Evolutionary conservation across 2,329 filamentous ascomycete genomes (phyloP).

Genomic region (Herpotrichia juniperi): DNA sequence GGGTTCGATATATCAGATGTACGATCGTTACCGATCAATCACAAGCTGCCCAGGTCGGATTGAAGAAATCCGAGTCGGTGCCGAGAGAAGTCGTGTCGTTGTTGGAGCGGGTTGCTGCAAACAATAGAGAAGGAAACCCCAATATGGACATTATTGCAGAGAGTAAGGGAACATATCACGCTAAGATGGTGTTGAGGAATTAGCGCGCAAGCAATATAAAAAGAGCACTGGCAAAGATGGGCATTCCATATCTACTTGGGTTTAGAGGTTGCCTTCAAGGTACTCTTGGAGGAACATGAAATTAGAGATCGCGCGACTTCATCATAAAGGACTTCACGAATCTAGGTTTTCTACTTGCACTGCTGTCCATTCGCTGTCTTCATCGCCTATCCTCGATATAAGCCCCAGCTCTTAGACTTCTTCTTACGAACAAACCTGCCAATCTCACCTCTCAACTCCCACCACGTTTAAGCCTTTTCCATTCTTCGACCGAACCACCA

Average conservation of each 20-base stretch:
- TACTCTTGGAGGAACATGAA: too few species aligned
- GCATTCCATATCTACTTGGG: neutral
- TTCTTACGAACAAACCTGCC: too few species aligned
- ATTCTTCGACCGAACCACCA: too few species aligned
- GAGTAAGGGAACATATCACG: neutral
- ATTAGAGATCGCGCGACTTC: too few species aligned
- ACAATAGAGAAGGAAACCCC: neutral
- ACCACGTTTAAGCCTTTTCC: too few species aligned
- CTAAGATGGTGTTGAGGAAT: neutral
- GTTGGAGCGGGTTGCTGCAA: neutral
- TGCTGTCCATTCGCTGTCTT: too few species aligned
- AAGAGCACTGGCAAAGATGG: neutral
- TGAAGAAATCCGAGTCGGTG: neutral
- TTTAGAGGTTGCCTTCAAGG: too few species aligned
- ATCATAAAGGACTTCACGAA: too few species aligned
- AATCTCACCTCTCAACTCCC: too few species aligned
- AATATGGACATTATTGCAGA: neutral
- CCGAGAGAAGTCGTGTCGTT: neutral
- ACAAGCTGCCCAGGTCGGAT: neutral
- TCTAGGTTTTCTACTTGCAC: too few species aligned
- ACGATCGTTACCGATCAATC: neutral
- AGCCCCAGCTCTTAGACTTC: too few species aligned
- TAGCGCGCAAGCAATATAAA: neutral
- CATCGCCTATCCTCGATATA: too few species aligned
- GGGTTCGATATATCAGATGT: neutral